Evolutionary conservation across 2,329 filamentous ascomycete species (phyloP), one percentile per base, ranked within the genome.

Genomic region (Mycocentrospora acerina): DNA sequence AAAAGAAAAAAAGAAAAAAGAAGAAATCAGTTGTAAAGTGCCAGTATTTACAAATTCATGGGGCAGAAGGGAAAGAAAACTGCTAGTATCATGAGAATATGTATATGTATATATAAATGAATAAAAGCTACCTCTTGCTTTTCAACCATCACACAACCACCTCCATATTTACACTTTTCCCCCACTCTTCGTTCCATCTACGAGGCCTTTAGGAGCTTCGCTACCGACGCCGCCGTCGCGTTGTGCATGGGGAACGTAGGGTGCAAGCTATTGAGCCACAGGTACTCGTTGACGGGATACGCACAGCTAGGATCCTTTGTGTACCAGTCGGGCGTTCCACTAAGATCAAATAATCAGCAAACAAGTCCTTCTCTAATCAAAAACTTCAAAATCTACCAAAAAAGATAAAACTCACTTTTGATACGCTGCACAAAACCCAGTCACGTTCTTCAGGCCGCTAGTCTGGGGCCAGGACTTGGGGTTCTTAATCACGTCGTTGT

Each of bases 231-330:
- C 0, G 81, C 81, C 7, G 81, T 74, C 5, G 76, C 76, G 35
- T 82, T 77, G 47, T 84, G 80, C 36, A 83, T 74, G 0, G 79
- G 74, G 55, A 77, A 81, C 0, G 81, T 84, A n/a, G 82, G 81
- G 55, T 85, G 82, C 47, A 85, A 59, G 26, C 62, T 70, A 51
- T 85, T 83, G 19, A 83, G 66, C 81, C 81, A 85, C 51, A 84
- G 76, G 57, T 83, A 84, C 63, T 83, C 66, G 54, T 83, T 77
- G 3, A 82, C 79, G 0, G 77, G 67, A 29, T 79, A 60, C 2
- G 69, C 68, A 56, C 81, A 84, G 32, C 67, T 71, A 13, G 56
- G 40, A 27, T 66, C 49, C n/a, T 58, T 62, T 1, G 65, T 66
- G 35, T 71, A 65, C 60, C 64, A 67, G 1, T 47, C 57, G 2